Evolutionary conservation across 306 rosid genomes (phyloP), one percentile per base, ranked within the genome.

Genomic region (Ziziphus jujuba): DNA sequence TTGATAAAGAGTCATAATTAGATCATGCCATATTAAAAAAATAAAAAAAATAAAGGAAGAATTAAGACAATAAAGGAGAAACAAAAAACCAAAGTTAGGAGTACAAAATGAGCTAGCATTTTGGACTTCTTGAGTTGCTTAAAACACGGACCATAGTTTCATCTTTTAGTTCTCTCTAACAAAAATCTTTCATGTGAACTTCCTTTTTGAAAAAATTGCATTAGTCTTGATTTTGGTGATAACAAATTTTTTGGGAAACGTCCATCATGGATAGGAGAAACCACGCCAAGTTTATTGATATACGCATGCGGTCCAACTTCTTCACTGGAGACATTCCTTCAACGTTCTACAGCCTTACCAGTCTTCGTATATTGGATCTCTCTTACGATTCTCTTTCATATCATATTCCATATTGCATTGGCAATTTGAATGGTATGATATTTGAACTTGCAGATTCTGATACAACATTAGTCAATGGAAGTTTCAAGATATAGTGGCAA

Each of bases 141-240:
- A 0, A 0, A 9, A n/a, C n/a, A n/a, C n/a, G n/a, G n/a, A n/a
- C n/a, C n/a, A n/a, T n/a, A n/a, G n/a, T n/a, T n/a, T n/a, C n/a
- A n/a, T n/a, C 0, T 3, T 22, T 5, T 62, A 22, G 0, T 14
- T 21, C 15, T 62, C 11, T 2, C 6, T 5, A 7, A 16, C 14
- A 62, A 62, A 8, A 4, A 40, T 2, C 59, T 79, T 1, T 60
- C 52, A 0, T n/a, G n/a, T n/a, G 17, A 43, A 13, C 49, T 79
- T 52, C 82, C 82, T 60, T 75, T 11, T 52, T 59, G 25, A n/a
- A 13, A 0, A n/a, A 51, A 54, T 35, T 80, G 61, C 28, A 48
- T 9, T 5, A 45, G 65, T 16, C 43, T 76, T 43, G 76, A 76
- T 71, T 44, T 76, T 65, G 53, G 72, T 12, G 69, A 55, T 0